phyloP scores from a whole-genome alignment of 225 moss, liverwort and hornwort species.

The Rhytidiadelphus loreus region DNA sequence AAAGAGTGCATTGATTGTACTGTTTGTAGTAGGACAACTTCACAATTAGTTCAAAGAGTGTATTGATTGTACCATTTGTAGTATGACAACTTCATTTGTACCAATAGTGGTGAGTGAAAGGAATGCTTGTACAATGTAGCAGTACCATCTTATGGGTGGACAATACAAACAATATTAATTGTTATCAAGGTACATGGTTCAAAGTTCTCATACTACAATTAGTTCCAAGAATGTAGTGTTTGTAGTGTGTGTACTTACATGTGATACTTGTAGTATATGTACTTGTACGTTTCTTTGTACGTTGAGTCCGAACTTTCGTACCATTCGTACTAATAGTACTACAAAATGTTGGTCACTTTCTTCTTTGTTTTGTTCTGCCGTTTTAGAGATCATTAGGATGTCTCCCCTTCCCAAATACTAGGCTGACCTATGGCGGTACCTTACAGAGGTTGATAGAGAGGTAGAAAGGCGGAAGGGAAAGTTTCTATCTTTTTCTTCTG shows the following conservation, averaged over 20 bases:
- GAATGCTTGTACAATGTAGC: not conserved
- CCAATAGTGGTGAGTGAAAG: not conserved
- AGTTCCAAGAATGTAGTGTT: not conserved
- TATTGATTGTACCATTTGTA: no score
- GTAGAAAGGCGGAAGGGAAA: no score
- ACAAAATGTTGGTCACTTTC: not conserved
- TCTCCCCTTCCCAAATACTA: no score
- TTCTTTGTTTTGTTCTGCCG: not conserved
- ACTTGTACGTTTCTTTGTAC: not conserved
- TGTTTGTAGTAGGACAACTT: no score
- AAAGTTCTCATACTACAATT: no score
- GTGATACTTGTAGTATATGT: not conserved
- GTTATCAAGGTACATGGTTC: not conserved
- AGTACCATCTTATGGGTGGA: not conserved
- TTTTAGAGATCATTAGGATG: no score
- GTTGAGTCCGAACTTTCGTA: fast-evolving
- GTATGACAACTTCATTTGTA: not conserved
- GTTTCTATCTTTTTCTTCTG: no score
- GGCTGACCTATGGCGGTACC: no score
- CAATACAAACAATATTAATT: not conserved
- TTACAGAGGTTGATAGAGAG: no score
- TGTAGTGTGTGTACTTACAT: not conserved
- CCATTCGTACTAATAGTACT: not conserved
- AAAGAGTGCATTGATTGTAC: no score
- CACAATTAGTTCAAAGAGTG: no score